These are phyloP conservation scores for Triadica sebifera DNA, from an alignment of 345 rosid genomes.

Conservation along the genomic window DNA sequence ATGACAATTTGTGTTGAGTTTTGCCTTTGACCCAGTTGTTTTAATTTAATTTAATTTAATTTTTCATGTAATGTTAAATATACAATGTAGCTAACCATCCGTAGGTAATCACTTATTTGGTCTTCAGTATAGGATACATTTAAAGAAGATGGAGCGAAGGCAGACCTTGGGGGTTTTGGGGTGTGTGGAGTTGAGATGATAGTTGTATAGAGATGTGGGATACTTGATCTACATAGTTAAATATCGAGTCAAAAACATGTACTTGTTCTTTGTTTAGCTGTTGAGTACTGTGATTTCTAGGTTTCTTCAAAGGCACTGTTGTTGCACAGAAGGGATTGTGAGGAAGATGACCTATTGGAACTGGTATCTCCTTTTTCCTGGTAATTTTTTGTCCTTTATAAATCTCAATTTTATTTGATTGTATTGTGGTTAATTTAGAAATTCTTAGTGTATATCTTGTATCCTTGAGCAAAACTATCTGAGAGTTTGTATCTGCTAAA, in stretches of 20 bases:
- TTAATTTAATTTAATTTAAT: too few relatives aligned
- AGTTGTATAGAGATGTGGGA: not conserved
- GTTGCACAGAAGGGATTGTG: slow-evolving; percentile 38
- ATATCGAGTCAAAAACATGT: not conserved
- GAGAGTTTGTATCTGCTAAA: slow-evolving; percentile 3
- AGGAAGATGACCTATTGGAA: slow-evolving; percentile 45
- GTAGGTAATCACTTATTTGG: not conserved
- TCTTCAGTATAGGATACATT: not conserved
- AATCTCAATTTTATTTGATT: slow-evolving; percentile 4
- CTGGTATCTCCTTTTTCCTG: slow-evolving; percentile 85
- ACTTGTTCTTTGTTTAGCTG: slow-evolving; percentile 3
- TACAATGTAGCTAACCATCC: not conserved
- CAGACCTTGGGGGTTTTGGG: not conserved
- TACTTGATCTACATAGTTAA: not conserved
- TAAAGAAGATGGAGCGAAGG: not conserved
- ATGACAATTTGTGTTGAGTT: not conserved
- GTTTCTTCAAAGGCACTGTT: slow-evolving; percentile 44
- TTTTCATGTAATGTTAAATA: not conserved
- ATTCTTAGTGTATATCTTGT: not conserved
- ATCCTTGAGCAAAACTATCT: not conserved
- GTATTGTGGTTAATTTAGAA: not conserved
- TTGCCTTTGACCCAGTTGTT: not conserved
- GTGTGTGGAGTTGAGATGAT: not conserved
- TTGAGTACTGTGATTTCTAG: slow-evolving; percentile 41
- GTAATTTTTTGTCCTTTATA: slow-evolving; percentile 49